A percentile compares a stretch with the other conserved stretches of the same genome.
phyloP scores from a whole-genome alignment of 352 stramenopile species.

The Phytopythium vexans region DNA sequence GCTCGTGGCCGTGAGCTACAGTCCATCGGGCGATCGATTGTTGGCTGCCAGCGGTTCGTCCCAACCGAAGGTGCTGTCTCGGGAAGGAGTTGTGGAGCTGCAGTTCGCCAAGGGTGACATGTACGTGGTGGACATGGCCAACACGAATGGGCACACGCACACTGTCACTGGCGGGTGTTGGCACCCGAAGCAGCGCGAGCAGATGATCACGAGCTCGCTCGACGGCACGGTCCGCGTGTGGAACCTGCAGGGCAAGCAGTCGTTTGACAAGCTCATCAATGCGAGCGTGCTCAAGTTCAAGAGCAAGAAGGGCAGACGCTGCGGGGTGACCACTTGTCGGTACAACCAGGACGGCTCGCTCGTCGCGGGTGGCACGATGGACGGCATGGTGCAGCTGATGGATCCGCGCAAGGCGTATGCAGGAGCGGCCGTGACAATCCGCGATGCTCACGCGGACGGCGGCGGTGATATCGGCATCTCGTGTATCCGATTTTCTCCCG shows the following conservation, averaged over 20 bases:
- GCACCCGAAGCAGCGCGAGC: conserved; percentile 62
- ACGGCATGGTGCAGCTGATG: conserved; percentile 75
- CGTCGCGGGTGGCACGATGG: conserved; percentile 67
- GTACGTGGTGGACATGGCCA: conserved; percentile 85
- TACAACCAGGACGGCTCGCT: conserved; percentile 65
- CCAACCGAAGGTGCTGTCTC: conserved; percentile 71
- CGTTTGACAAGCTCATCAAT: conserved; percentile 80
- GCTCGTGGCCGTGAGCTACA: conserved; percentile 77
- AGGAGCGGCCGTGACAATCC: conserved; percentile 53
- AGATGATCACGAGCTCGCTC: conserved; percentile 79
- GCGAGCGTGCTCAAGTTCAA: conserved; percentile 82
- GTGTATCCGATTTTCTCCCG: conserved; percentile 69
- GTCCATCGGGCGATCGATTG: conserved; percentile 69
- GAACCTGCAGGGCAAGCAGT: conserved; percentile 62
- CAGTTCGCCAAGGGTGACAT: conserved; percentile 85
- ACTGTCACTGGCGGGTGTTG: conserved; percentile 62
- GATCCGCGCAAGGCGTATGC: conserved; percentile 73
- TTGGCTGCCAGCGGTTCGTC: conserved; percentile 68
- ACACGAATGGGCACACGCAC: conserved; percentile 84
- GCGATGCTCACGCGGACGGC: conserved; percentile 68
- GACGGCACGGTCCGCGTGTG: conserved; percentile 81
- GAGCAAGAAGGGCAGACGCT: conserved; percentile 67
- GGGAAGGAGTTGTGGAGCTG: conserved; percentile 75
- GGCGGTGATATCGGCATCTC: conserved; percentile 70
- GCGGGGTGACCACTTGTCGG: conserved; percentile 66